phyloP scores from a whole-genome alignment of 2,329 filamentous ascomycete species.

The Cordyceps cateniannulata region DNA sequence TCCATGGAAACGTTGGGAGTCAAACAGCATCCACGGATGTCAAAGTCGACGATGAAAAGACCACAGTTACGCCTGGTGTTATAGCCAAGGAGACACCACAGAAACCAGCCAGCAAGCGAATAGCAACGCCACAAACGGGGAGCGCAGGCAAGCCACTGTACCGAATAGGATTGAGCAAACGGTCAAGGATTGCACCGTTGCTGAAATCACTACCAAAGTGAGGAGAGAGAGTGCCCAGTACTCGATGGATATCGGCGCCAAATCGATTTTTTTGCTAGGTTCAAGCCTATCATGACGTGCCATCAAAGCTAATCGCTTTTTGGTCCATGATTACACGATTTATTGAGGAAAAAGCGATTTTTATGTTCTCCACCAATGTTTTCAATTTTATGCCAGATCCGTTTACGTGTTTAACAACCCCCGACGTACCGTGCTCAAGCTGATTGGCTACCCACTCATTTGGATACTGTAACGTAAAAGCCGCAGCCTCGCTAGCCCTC shows the following conservation, averaged over 20 bases:
- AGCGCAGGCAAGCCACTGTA: constrained; percentile 33
- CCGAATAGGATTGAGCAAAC: constrained; percentile 46
- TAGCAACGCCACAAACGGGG: background rate
- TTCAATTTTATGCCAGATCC: background rate
- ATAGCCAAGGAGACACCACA: background rate
- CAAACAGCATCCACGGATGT: background rate
- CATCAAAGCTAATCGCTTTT: background rate
- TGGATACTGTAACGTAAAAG: too few species aligned
- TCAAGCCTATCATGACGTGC: background rate
- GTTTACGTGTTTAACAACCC: too few species aligned
- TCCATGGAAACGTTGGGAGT: background rate
- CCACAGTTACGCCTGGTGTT: background rate
- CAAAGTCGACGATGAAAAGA: background rate
- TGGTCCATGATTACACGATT: background rate
- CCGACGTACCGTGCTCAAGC: too few species aligned
- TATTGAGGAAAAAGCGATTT: background rate
- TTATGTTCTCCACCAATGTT: too few species aligned
- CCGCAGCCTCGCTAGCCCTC: background rate
- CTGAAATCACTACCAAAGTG: constrained; percentile 43
- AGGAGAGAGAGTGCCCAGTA: background rate
- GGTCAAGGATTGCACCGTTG: constrained; percentile 43
- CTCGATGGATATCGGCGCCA: background rate
- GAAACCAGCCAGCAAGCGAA: background rate
- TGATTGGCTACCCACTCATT: too few species aligned
- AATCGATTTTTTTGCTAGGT: background rate